Conservation (phyloP, 352 stramenopile genomes). For the Plasmopara viticola region DNA sequence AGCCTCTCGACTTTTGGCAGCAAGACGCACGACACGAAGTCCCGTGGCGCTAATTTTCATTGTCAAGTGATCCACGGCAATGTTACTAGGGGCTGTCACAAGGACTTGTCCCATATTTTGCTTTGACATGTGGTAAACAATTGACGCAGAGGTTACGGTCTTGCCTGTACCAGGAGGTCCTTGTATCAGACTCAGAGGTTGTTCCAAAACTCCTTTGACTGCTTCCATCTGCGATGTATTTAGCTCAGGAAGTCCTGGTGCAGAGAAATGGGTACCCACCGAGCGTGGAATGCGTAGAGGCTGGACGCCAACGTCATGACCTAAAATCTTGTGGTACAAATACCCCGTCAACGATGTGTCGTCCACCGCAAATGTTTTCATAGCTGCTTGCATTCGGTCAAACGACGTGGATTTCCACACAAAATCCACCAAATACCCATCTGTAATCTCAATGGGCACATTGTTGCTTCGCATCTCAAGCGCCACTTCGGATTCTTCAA, state of each 20-base stretch:
- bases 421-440: slow-evolving; percentile 97
- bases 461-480: slow-evolving; percentile 82
- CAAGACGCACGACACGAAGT: slow-evolving; percentile 96
- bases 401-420: slow-evolving; percentile 99
- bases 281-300: slow-evolving; percentile 69
- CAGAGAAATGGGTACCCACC: slow-evolving; percentile 69
- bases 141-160: slow-evolving; percentile 94
- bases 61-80: slow-evolving; percentile 95
- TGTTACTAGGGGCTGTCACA: slow-evolving; percentile 98
- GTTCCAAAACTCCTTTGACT: slow-evolving; percentile 93
- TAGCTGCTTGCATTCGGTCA: slow-evolving; percentile 97
- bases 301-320: slow-evolving; percentile 95
- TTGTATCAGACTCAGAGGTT: slow-evolving; percentile 98
- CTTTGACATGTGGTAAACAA: slow-evolving; percentile 99
- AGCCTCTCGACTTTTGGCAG: slow-evolving; percentile 95
- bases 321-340: slow-evolving; percentile 99
- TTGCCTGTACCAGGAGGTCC: slow-evolving; percentile 97
- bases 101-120: slow-evolving; percentile 98
- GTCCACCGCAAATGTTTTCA: slow-evolving; percentile 99
- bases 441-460: slow-evolving; percentile 88
- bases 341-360: slow-evolving; percentile 98
- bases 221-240: slow-evolving; percentile 97
- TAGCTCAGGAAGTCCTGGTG: slow-evolving; percentile 93
- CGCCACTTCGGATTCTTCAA: slow-evolving; percentile 81
- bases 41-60: slow-evolving; percentile 98